Evolutionary conservation across 768 basidiomycete genomes (phyloP), one percentile per base, ranked within the genome.

Genomic region (Agaricus subrufescens): DNA sequence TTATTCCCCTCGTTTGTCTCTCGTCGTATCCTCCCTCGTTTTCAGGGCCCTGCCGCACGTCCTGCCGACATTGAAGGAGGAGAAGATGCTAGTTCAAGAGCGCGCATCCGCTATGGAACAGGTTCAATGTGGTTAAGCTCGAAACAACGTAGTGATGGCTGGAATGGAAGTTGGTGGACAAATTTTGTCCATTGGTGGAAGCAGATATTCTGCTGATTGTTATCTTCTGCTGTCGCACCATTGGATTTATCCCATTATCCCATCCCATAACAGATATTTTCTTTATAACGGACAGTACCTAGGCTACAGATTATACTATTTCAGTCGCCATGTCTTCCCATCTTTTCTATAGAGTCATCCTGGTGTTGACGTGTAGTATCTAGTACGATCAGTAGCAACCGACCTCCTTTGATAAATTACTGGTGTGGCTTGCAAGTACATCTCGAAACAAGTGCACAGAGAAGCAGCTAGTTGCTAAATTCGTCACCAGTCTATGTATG

Each of bases 1-100:
- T 66, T 91, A 26, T 94, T 94, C 69, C 94, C 93, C 12, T 65
- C 84, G 0, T 92, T 91, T 66, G 79, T 94, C 55, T 79, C 87
- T 12, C 76, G 83, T 49, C 78, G 82, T 56, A 65, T 84, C n/a
- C 67, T 89, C 44, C 89, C 89, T 27, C 85, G 91, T 40, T 94
- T 95, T 71, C 77, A 82, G 30, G 46, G 42, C 9, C 56, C 69
- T 19, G 57, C 63, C 61, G 56, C 69, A 58, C 75, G 77, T 42
- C 71, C 67, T 46, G 61, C 73, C 30, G 90, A 91, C 65, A 71
- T 89, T 34, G 90, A 91, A 68, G 86, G 87, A 65, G 89, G 83
- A 26, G 81, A 81, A 54, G 81, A 82, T 48, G 77, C 80, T 46
- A 72, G 67, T 15, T 82, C 83, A 61, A 76, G 75, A 58, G 80